Base-by-base conservation (phyloP, 2,329 filamentous ascomycete genomes). In the Hymenoscyphus repandus region DNA sequence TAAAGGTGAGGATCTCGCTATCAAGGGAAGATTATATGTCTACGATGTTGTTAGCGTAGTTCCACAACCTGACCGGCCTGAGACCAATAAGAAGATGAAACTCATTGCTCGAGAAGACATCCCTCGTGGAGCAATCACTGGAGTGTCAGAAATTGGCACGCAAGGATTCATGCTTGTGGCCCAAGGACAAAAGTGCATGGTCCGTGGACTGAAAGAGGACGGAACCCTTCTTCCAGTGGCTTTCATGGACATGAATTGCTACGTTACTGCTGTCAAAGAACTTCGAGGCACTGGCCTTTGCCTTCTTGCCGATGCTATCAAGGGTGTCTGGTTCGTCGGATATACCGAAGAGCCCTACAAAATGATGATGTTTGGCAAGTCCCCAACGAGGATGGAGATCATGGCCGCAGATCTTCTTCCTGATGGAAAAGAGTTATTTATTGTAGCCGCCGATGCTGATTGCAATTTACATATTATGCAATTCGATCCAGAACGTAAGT, bases 301-400 rank as follows among this genome's bases (percentile, higher is more conserved):
- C 63, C 76, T 96, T 10, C 83, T 96, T 71, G 88, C 88, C 0
- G 93, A 99, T 70, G 88, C 87, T 0, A 83, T 93, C 66, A 96
- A 96, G 71, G 93, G 93, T 0, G 76, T 97, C 2, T 97, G 93
- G 90, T 95, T 99, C 60, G 88, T 89, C 0, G 93, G 93, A 0
- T 99, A 96, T 65, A 93, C 88, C 7, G 92, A 99, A 70, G 93
- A 97, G 64, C 93, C 93, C 1, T 99, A 97, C 67, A 91, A 88
- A 59, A 90, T 99, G 82, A 86, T 90, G 55, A 78, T 96, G 3
- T 90, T 97, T 58, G 90, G 91, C 38, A 96, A 96, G 70, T 89
- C 86, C 61, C 79, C 85, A 36, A 85, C 87, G 17, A 81, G 80
- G 39, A 74, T 96, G 61, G 88, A 93, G 62, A 81, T 95, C 17